Evolutionary conservation across 108 stramenopile genomes (phyloP).

Genomic region (Nitzschia palea): DNA sequence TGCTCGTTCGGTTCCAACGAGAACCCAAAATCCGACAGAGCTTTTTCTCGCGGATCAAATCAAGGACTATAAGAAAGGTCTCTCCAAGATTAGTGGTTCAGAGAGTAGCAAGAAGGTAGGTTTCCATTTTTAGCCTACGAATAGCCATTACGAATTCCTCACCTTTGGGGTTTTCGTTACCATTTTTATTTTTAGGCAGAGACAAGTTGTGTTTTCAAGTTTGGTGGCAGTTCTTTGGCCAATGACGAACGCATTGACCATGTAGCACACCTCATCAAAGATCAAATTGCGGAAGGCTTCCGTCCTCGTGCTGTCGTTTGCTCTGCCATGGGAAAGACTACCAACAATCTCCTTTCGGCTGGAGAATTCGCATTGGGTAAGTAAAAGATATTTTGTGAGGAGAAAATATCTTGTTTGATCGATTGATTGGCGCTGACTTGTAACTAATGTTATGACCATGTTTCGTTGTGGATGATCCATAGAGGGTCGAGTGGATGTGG

Average conservation of each 20-base stretch:
- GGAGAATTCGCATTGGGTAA: conserved; percentile 88
- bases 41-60: conserved; percentile 32
- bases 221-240: conserved; percentile 93
- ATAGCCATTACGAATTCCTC: too few species aligned
- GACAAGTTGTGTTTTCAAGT: conserved; percentile 69
- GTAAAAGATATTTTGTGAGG: conserved; percentile 7
- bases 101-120: not conserved
- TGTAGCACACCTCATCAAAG: conserved; percentile 87
- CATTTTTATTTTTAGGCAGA: too few species aligned
- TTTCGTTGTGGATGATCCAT: not conserved
- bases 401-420: not conserved
- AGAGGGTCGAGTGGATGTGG: conserved; percentile 89
- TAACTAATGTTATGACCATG: not conserved
- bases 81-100: conserved; percentile 16
- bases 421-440: not conserved
- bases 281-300: conserved; percentile 69
- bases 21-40: conserved; percentile 1
- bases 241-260: conserved; percentile 86
- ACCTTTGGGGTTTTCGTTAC: too few species aligned
- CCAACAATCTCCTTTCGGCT: conserved; percentile 85
- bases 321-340: conserved; percentile 98
- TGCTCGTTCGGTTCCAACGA: not conserved
- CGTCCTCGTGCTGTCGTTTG: conserved; percentile 83
- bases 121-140: too few species aligned
- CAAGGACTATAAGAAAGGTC: conserved; percentile 29